phyloP scores from a whole-genome alignment of 371 early-diverging fungal genomes.

The Mortierella sp. region DNA sequence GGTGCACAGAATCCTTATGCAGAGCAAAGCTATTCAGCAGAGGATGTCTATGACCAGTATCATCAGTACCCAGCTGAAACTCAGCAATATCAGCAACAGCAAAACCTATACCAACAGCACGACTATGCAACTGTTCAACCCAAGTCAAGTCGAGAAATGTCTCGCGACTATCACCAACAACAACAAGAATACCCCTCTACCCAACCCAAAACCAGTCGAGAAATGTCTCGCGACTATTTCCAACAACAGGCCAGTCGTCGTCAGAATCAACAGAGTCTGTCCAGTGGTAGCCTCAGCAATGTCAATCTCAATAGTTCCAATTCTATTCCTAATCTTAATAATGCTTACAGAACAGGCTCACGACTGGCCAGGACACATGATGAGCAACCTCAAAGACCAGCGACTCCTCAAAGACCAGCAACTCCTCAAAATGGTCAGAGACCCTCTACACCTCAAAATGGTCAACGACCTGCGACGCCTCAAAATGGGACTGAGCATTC shows the following conservation, averaged over 20 bases:
- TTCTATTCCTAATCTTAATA: neutral
- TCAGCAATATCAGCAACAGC: conserved; percentile 23
- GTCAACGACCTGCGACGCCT: conserved; percentile 20
- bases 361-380: conserved; percentile 17
- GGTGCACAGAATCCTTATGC: conserved; percentile 27
- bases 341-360: neutral
- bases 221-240: conserved; percentile 20
- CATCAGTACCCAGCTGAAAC: neutral
- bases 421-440: too few species aligned
- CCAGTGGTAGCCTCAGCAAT: neutral
- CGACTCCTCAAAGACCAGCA: conserved; percentile 3
- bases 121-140: conserved; percentile 4
- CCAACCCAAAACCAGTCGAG: conserved; percentile 12
- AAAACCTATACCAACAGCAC: neutral
- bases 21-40: conserved; percentile 24
- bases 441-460: too few species aligned
- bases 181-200: neutral
- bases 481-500: conserved; percentile 45
- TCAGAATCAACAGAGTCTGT: too few species aligned
- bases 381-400: conserved; percentile 24
- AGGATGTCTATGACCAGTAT: conserved; percentile 24
- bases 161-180: conserved; percentile 16
- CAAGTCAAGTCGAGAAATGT: conserved; percentile 7
- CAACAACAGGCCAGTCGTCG: neutral
- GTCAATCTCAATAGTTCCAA: neutral